A percentile compares a stretch with the other conserved stretches of the same genome.
These are phyloP conservation scores for Casuarina equisetifolia DNA, from an alignment of 306 rosid genomes.

Conservation along the genomic window DNA sequence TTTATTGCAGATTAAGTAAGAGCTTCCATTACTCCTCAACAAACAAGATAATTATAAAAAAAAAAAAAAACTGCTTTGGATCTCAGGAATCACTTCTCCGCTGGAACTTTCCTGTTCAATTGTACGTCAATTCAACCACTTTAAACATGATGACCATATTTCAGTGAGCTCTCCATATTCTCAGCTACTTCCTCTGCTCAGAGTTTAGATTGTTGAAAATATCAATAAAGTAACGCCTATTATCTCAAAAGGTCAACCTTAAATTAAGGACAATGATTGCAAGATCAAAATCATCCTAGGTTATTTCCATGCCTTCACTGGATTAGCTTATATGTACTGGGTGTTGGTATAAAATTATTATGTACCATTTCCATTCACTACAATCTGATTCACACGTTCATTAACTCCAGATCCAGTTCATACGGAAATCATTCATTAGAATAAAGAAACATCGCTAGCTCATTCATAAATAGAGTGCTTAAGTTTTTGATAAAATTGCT, in stretches of 20 bases:
- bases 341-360: neutral
- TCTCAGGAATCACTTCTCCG: neutral
- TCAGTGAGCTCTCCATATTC: neutral
- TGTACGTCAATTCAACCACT: neutral
- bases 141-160: neutral
- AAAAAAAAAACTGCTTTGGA: no score
- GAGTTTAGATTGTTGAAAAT: no score
- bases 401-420: neutral
- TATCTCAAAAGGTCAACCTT: neutral
- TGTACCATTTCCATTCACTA: neutral
- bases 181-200: neutral
- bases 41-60: no score
- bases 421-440: neutral
- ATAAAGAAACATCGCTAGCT: slow-evolving; percentile 4
- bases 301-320: no score
- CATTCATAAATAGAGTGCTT: slow-evolving; percentile 5
- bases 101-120: neutral
- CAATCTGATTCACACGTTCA: neutral
- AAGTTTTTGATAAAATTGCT: neutral
- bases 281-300: no score
- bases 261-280: no score
- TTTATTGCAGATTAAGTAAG: neutral
- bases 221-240: no score
- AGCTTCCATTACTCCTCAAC: neutral
- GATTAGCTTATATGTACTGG: no score